These are phyloP conservation scores for Fusarium coicis DNA, from an alignment of 2,329 filamentous ascomycete species.

Conservation along the genomic window DNA sequence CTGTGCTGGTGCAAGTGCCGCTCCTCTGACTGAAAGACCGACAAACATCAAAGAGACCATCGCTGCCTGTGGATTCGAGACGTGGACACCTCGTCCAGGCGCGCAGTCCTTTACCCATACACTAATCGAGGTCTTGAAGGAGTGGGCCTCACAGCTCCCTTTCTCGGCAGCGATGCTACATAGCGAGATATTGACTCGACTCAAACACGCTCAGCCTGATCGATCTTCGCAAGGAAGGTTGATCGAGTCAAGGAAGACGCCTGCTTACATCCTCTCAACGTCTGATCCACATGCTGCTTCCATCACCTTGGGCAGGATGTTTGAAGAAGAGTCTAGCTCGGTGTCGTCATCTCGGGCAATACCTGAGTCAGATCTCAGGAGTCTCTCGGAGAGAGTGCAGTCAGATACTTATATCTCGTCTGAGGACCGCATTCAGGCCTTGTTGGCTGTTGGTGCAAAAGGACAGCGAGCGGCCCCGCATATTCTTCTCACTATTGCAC, in stretches of 20 bases:
- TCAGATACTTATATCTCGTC: constrained; percentile 31
- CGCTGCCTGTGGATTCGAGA: constrained; percentile 43
- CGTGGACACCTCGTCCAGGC: constrained; percentile 41
- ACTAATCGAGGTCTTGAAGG: constrained; percentile 42
- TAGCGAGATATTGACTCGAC: constrained; percentile 41
- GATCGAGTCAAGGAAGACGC: constrained; percentile 42
- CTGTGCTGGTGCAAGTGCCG: constrained; percentile 42
- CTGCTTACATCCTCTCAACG: constrained; percentile 42
- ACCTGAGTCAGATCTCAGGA: constrained; percentile 31
- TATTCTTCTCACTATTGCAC: constrained; percentile 40
- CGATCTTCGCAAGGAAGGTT: constrained; percentile 37
- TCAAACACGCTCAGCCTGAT: constrained; percentile 41
- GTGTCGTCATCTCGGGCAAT: constrained; percentile 34
- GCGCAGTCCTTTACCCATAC: constrained; percentile 42
- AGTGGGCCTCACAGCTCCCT: constrained; percentile 41
- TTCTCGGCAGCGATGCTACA: constrained; percentile 45
- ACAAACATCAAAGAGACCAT: constrained; percentile 45
- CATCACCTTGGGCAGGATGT: constrained; percentile 38
- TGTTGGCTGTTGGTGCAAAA: constrained; percentile 34
- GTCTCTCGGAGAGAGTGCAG: constrained; percentile 39
- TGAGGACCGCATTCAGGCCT: constrained; percentile 39
- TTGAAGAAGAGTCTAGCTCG: constrained; percentile 35
- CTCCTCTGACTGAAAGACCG: constrained; percentile 40
- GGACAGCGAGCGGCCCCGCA: constrained; percentile 40
- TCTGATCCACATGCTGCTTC: constrained; percentile 41